phyloP scores from a whole-genome alignment of 257 asterid species.

The Apocynum venetum region DNA sequence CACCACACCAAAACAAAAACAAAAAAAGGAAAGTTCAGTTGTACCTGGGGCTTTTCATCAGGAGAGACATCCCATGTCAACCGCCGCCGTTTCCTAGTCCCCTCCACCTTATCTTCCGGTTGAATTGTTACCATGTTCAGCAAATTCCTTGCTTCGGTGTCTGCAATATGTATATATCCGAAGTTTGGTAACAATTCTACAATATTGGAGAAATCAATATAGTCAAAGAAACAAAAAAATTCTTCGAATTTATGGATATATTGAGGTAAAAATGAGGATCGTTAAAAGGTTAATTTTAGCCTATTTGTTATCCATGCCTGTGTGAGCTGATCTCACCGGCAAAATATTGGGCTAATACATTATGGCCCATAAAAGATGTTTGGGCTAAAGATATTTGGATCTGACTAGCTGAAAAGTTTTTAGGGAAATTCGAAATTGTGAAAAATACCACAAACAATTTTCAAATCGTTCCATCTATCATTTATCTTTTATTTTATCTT shows the following conservation, averaged over 20 bases:
- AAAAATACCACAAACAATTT: no score
- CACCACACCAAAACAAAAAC: background rate
- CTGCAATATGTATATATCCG: background rate
- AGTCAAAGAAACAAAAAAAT: background rate
- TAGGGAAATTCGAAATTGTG: no score
- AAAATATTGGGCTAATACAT: no score
- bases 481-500: no score
- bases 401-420: no score
- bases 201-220: background rate
- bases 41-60: constrained; percentile 38
- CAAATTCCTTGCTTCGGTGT: background rate
- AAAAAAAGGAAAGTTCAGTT: background rate
- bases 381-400: no score
- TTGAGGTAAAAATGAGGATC: no score
- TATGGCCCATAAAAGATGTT: no score
- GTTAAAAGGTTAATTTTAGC: no score
- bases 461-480: no score
- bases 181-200: background rate
- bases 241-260: background rate
- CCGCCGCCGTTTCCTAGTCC: constrained; percentile 59
- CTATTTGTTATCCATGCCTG: no score
- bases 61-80: constrained; percentile 57
- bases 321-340: no score
- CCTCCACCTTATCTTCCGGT: constrained; percentile 29
- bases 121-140: constrained; percentile 16